A percentile compares a stretch with the other conserved stretches of the same genome.
These are phyloP conservation scores for Geotrichum citri-aurantii DNA, from an alignment of 1,139 yeast species.

Conservation along the genomic window DNA sequence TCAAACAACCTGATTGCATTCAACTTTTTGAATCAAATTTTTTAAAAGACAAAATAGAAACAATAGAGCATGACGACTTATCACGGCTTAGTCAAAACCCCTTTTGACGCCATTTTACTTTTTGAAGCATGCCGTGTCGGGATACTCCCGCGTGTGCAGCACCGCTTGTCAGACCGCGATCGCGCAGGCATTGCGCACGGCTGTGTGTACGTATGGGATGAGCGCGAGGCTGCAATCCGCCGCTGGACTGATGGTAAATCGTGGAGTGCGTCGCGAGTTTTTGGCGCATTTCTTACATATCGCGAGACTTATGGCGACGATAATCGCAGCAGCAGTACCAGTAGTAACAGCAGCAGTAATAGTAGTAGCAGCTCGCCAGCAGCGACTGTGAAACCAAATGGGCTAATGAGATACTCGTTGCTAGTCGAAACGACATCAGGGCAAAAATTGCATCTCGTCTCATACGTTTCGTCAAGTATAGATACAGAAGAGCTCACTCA, in stretches of 20 bases:
- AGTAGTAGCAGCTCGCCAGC: not conserved
- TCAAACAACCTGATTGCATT: not conserved
- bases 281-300: slow-evolving; percentile 59
- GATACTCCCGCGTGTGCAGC: slow-evolving; percentile 51
- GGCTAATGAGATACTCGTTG: slow-evolving; percentile 57
- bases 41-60: not conserved
- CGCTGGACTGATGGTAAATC: slow-evolving; percentile 71
- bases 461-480: slow-evolving; percentile 41
- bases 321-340: not conserved
- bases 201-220: slow-evolving; percentile 68
- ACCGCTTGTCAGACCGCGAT: slow-evolving; percentile 56
- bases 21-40: too few species aligned
- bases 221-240: slow-evolving; percentile 62
- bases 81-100: slow-evolving; percentile 51
- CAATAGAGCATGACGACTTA: slow-evolving; percentile 49
- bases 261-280: slow-evolving; percentile 69
- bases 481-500: slow-evolving; percentile 30
- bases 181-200: slow-evolving; percentile 50
- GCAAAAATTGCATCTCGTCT: slow-evolving; percentile 52
- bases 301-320: slow-evolving; percentile 38
- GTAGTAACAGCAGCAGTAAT: not conserved
- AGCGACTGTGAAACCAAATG: slow-evolving; percentile 38
- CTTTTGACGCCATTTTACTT: slow-evolving; percentile 57
- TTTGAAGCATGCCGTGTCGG: slow-evolving; percentile 59
- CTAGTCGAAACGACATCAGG: slow-evolving; percentile 49